These are phyloP conservation scores for Hypoxylon sp. DNA, from an alignment of 2,329 filamentous ascomycete species.

Conservation along the genomic window DNA sequence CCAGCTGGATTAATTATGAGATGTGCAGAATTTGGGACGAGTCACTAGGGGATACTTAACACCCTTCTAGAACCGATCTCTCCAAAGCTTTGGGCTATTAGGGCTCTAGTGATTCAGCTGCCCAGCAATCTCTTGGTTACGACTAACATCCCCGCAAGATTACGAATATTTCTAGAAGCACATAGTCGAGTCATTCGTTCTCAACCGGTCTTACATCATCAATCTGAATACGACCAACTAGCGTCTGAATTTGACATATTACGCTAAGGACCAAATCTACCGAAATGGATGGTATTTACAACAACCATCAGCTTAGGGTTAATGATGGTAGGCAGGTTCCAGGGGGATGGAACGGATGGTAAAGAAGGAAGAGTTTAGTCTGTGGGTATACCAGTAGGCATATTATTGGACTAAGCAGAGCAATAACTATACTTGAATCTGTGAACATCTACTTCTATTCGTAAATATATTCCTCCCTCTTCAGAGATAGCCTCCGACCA, in stretches of 20 bases:
- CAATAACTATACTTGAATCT: not conserved
- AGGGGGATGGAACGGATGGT: constrained; percentile 18
- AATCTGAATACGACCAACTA: constrained; percentile 7
- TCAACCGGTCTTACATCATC: constrained; percentile 12
- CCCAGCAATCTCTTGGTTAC: not conserved
- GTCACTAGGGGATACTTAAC: not conserved
- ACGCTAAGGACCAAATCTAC: constrained; percentile 8
- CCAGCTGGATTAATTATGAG: too few species aligned
- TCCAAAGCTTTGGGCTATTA: not conserved
- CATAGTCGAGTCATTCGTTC: constrained; percentile 8
- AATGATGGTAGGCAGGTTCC: constrained; percentile 8
- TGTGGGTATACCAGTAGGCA: not conserved
- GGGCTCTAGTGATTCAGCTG: constrained; percentile 6
- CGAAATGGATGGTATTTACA: not conserved
- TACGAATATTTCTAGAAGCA: not conserved
- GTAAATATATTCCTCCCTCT: not conserved
- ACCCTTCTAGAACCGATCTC: not conserved
- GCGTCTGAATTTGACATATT: constrained; percentile 29
- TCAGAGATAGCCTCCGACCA: not conserved
- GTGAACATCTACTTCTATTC: not conserved
- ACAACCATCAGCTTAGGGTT: not conserved
- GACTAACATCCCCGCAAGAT: constrained; percentile 1
- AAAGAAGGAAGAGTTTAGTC: constrained; percentile 15
- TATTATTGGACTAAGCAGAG: not conserved
- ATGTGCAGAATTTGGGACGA: not conserved